phyloP scores from a whole-genome alignment of 208 protist genomes.

The Leishmania gerbilli region DNA sequence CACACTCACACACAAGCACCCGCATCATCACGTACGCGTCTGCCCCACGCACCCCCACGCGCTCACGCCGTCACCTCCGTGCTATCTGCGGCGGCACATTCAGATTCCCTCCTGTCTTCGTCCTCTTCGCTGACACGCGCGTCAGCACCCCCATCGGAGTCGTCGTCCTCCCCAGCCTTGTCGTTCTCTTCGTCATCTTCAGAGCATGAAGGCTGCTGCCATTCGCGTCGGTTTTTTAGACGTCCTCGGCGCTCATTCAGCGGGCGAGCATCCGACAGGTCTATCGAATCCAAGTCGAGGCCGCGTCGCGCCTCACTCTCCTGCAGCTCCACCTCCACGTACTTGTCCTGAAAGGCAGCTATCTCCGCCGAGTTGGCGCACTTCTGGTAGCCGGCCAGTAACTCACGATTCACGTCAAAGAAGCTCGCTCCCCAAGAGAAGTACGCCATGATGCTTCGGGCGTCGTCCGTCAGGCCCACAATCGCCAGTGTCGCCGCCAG shows the following conservation, averaged over 20 bases:
- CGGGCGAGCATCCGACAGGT: conserved; percentile 46
- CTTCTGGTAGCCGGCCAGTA: conserved; percentile 87
- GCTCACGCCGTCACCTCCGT: not conserved
- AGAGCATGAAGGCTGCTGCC: conserved; percentile 21
- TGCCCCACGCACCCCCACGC: not conserved
- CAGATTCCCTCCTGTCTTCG: not conserved
- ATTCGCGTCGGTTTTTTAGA: conserved; percentile 42
- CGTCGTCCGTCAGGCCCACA: conserved; percentile 91
- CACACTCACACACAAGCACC: not conserved
- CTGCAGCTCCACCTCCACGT: conserved; percentile 40
- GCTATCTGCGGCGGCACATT: not conserved
- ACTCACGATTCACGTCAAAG: conserved; percentile 94
- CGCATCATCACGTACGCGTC: not conserved
- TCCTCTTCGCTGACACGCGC: not conserved
- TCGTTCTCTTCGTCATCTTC: conserved; percentile 30
- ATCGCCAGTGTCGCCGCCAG: conserved; percentile 96
- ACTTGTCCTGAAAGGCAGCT: conserved; percentile 64
- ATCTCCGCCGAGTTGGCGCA: conserved; percentile 70
- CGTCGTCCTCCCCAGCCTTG: conserved; percentile 11
- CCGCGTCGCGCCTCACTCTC: conserved; percentile 49
- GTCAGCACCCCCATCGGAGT: not conserved
- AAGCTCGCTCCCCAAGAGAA: conserved; percentile 98
- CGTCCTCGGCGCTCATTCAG: conserved; percentile 61
- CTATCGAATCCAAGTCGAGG: conserved; percentile 57
- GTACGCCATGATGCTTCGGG: conserved; percentile 89